Evolutionary conservation across 169 alveolate genomes (phyloP).

Genomic region (Eimeria falciformis): DNA sequence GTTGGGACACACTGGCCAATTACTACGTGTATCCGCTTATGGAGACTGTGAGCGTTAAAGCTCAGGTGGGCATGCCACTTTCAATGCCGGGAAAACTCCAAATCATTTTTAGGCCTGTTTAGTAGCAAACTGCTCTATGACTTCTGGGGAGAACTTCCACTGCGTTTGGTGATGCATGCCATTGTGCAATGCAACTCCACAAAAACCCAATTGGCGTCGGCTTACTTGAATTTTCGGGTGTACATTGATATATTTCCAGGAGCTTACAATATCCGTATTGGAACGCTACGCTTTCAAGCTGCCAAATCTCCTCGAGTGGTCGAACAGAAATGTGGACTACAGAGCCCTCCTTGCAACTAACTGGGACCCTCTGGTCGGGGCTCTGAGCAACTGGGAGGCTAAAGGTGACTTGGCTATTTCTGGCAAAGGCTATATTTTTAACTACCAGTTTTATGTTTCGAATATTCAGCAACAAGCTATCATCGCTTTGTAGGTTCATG

Average conservation of each 20-base stretch:
- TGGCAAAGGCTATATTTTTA: neutral
- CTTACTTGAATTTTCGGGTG: too few species aligned
- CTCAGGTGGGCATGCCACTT: constrained; percentile 28
- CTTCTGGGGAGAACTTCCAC: neutral
- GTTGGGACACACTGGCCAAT: constrained; percentile 27
- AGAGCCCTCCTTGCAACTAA: constrained; percentile 55
- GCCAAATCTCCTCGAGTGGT: constrained; percentile 63
- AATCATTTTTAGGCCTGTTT: neutral
- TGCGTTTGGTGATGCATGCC: neutral
- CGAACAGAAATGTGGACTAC: constrained; percentile 67
- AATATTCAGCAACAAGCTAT: neutral
- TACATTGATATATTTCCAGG: too few species aligned
- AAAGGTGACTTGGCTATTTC: constrained; percentile 33
- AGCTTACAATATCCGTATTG: constrained; percentile 8
- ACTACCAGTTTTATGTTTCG: neutral
- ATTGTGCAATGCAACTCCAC: neutral
- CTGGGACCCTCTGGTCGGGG: constrained; percentile 46
- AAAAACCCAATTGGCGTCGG: too few species aligned
- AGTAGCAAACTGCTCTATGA: neutral
- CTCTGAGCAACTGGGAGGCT: constrained; percentile 68
- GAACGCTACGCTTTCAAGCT: constrained; percentile 35
- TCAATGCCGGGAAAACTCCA: neutral
- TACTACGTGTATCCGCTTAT: constrained; percentile 1
- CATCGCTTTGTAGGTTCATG: neutral
- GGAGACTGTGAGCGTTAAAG: constrained; percentile 10